Evolutionary conservation across 257 asterid genomes (phyloP).

Genomic region (Cordia subcordata): DNA sequence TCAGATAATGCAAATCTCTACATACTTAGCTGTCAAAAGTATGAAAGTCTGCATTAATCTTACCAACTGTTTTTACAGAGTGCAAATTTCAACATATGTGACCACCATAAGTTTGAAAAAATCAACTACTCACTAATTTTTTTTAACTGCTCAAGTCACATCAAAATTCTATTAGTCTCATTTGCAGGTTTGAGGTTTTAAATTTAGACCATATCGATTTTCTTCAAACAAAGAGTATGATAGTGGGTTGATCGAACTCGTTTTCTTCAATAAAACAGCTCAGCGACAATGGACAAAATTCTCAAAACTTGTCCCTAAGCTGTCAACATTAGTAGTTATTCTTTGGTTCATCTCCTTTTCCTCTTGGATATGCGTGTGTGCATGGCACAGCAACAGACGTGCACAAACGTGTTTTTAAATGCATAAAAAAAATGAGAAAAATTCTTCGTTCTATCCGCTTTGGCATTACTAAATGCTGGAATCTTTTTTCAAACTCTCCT

Average conservation of each 20-base stretch:
- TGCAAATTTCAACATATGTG: too few species aligned
- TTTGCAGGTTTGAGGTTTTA: too few species aligned
- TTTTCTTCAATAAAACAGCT: not conserved
- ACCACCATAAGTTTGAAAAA: too few species aligned
- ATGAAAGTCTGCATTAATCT: not conserved
- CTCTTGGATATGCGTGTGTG: slow-evolving; percentile 2
- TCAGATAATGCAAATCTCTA: not conserved
- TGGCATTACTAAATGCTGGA: slow-evolving; percentile 11
- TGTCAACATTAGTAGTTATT: slow-evolving; percentile 29
- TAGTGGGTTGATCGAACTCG: too few species aligned
- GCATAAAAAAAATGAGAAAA: not conserved
- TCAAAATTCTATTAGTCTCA: too few species aligned
- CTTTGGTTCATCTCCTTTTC: not conserved
- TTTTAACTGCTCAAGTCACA: too few species aligned
- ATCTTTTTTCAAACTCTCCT: slow-evolving; percentile 8
- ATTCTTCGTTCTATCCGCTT: slow-evolving; percentile 18
- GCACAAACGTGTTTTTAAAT: not conserved
- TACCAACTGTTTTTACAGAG: not conserved
- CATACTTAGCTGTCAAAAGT: not conserved
- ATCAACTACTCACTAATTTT: too few species aligned
- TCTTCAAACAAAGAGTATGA: too few species aligned
- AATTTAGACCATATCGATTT: too few species aligned
- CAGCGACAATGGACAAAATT: slow-evolving; percentile 9
- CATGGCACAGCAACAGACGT: slow-evolving; percentile 11
- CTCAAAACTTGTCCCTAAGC: slow-evolving; percentile 21